Evolutionary conservation across 2,329 filamentous ascomycete genomes (phyloP), one percentile per base, ranked within the genome.

Genomic region (Botryotinia calthae): DNA sequence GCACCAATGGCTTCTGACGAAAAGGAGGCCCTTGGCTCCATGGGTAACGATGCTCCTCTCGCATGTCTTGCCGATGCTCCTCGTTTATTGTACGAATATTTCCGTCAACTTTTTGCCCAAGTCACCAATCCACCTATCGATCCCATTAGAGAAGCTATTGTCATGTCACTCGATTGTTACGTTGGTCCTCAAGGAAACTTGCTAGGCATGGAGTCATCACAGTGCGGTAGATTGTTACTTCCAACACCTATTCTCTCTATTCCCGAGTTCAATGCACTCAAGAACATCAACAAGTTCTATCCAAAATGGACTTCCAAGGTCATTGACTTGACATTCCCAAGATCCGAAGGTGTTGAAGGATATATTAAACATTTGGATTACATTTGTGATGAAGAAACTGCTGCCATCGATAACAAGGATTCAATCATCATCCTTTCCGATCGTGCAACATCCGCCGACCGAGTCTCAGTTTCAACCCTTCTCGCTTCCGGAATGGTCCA

Each of bases 71-170:
- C 95, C n/a, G 89, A 93, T 76, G 93, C 95, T 75, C 94, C 95
- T 77, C 93, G 95, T 78, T 86, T 97, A 71, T 88, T 98, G 31
- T 97, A 93, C 82, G 95, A 98, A 83, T 98, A 98, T 85, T 98
- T 98, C 91, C 91, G 95, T 75, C 93, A 98, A 85, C 90, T 98
- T 61, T 98, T 98, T 82, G 95, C 95, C 16, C 95, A 98, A 84
- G 95, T 98, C 82, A 98, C 95, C 75, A 98, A 98, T 83, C 95
- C 95, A 77, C 95, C 95, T 22, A 98, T 98, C 80, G 95, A 98
- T 81, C 95, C 95, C 46, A 98, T 98, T 79, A 89, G 95, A 83
- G 95, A 98, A 86, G 95, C 95, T 42, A 96, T 98, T 79, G 95
- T 98, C 83, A 98, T 98, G 95, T 98, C 95, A 72, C 85, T 98